phyloP scores from a whole-genome alignment of 768 basidiomycete genomes.

The Naematelia encephala region DNA sequence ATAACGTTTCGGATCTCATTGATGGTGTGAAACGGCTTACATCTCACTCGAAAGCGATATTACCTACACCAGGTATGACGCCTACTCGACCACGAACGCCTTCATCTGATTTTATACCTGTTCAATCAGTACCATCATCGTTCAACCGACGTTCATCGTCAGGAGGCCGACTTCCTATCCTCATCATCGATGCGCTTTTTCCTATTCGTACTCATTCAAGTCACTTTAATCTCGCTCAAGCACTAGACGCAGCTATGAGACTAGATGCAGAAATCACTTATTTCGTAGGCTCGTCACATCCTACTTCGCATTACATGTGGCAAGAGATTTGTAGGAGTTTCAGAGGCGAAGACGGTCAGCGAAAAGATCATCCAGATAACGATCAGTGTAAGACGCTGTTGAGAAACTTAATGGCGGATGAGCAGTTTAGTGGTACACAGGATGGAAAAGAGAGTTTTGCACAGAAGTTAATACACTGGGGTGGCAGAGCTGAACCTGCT shows the following conservation, averaged over 20 bases:
- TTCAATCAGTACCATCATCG: neutral
- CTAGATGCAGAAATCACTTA: slow-evolving; percentile 66
- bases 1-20: neutral
- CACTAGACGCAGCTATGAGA: slow-evolving; percentile 59
- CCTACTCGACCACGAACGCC: neutral
- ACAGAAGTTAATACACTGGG: slow-evolving; percentile 57
- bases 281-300: slow-evolving; percentile 70
- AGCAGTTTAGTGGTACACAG: slow-evolving; percentile 47
- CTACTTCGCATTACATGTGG: slow-evolving; percentile 74
- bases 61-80: neutral
- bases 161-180: slow-evolving; percentile 54
- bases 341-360: slow-evolving; percentile 35
- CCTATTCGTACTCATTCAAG: slow-evolving; percentile 63
- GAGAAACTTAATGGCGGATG: slow-evolving; percentile 56
- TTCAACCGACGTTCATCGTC: neutral
- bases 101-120: neutral
- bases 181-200: slow-evolving; percentile 74
- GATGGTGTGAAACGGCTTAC: neutral
- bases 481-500: slow-evolving; percentile 59
- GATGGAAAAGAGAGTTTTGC: slow-evolving; percentile 53
- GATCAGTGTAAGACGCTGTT: slow-evolving; percentile 53
- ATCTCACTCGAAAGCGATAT: neutral
- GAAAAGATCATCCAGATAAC: slow-evolving; percentile 43
- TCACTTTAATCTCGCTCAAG: slow-evolving; percentile 70
- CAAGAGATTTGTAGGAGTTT: slow-evolving; percentile 61